phyloP scores from a whole-genome alignment of 345 rosid species.

The Geranium rotundifolium region DNA sequence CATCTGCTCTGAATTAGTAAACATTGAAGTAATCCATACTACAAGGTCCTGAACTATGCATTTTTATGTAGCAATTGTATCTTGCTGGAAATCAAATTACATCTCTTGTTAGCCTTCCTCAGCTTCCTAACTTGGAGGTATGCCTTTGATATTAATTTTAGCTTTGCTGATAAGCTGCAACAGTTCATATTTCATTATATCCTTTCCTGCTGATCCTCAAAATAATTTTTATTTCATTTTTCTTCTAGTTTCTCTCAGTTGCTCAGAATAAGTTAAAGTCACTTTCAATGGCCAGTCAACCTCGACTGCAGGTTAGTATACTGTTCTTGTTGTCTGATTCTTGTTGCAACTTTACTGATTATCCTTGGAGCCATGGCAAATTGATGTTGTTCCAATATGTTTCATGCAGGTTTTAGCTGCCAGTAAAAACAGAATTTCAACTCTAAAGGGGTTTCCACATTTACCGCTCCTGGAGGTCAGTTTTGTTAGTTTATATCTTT shows the following conservation, averaged over 20 bases:
- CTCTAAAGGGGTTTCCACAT: conserved; percentile 81
- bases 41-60: conserved; percentile 15
- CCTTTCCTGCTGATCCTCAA: not conserved
- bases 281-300: conserved; percentile 96
- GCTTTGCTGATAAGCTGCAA: conserved; percentile 3
- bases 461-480: conserved; percentile 87
- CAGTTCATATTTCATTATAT: conserved; percentile 1
- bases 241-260: conserved; percentile 78
- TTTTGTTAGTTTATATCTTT: not conserved
- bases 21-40: conserved; percentile 3
- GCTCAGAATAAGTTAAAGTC: conserved; percentile 95
- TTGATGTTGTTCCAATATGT: not conserved
- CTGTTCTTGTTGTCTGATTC: conserved; percentile 6
- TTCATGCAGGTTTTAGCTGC: conserved; percentile 79
- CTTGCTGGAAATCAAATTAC: conserved; percentile 98
- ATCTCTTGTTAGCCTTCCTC: conserved; percentile 84
- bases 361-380: not conserved
- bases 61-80: conserved; percentile 70
- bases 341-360: not conserved
- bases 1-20: conserved; percentile 1
- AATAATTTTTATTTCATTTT: conserved; percentile 2
- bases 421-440: conserved; percentile 88
- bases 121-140: conserved; percentile 97
- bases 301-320: conserved; percentile 75
- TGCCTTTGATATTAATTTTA: conserved; percentile 10